Conservation (phyloP, 2,329 filamentous ascomycete species). For the Alternaria postmessia region DNA sequence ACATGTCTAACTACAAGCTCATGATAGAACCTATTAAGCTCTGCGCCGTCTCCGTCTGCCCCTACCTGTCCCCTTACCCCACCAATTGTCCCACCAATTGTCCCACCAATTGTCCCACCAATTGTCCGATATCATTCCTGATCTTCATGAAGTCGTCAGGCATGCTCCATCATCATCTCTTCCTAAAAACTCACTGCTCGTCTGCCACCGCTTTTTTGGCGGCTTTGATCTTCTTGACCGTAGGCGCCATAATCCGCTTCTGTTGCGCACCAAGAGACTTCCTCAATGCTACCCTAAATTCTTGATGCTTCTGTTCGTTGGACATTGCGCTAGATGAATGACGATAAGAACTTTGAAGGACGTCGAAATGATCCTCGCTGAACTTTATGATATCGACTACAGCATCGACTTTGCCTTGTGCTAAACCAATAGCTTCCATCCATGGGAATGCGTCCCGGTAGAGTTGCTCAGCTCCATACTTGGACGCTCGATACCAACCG, state of each 20-base stretch:
- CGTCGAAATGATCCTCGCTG: background rate
- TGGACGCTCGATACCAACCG: slow-evolving; percentile 4
- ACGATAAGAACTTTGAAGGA: fast-evolving
- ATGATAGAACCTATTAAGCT: background rate
- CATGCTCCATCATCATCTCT: background rate
- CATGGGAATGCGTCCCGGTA: slow-evolving; percentile 50
- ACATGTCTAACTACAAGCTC: background rate
- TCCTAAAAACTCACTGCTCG: slow-evolving; percentile 6
- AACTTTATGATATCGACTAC: slow-evolving; percentile 38
- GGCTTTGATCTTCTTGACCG: slow-evolving; percentile 11
- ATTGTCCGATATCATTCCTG: background rate
- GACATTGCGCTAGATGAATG: background rate
- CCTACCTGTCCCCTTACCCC: background rate
- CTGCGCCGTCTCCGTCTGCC: background rate
- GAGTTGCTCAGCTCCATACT: slow-evolving; percentile 35
- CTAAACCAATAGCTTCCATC: slow-evolving; percentile 44
- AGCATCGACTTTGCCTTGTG: slow-evolving; percentile 39
- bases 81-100: background rate
- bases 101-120: background rate
- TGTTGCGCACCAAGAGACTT: slow-evolving; percentile 29
- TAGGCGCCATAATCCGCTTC: slow-evolving; percentile 22
- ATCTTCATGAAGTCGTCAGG: background rate
- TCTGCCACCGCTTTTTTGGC: background rate
- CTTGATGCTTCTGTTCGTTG: slow-evolving; percentile 9
- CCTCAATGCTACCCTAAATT: slow-evolving; percentile 29